Evolutionary conservation across 352 stramenopile species (phyloP).

Genomic region (Pythium dissotocum): DNA sequence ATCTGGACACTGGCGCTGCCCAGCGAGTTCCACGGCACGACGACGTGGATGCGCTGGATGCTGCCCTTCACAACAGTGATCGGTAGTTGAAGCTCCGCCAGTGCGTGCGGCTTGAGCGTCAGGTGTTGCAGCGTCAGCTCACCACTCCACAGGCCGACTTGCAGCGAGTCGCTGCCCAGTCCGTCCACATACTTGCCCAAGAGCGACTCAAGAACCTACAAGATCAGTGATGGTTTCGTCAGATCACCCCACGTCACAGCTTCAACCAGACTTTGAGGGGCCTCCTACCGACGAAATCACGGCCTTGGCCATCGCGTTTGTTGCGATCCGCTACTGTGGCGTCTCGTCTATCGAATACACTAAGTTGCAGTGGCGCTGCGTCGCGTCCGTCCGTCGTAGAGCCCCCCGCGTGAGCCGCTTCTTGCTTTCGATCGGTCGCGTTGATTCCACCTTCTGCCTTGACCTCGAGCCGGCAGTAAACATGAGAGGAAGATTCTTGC

Average conservation of each 20-base stretch:
- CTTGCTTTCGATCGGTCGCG: not conserved
- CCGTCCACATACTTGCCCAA: constrained; percentile 84
- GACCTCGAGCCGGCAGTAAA: not conserved
- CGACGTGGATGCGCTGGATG: constrained; percentile 64
- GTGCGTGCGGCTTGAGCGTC: constrained; percentile 73
- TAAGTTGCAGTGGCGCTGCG: not conserved
- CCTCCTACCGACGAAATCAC: constrained; percentile 64
- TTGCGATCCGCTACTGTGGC: not conserved
- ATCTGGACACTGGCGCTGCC: constrained; percentile 78
- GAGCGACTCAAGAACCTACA: constrained; percentile 76
- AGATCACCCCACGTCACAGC: not conserved
- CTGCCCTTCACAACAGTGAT: constrained; percentile 61
- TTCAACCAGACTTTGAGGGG: constrained; percentile 1
- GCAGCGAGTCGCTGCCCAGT: constrained; percentile 74
- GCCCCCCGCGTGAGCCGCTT: not conserved
- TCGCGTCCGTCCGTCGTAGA: not conserved
- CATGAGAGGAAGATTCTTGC: not conserved
- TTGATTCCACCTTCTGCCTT: not conserved
- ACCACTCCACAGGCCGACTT: constrained; percentile 83
- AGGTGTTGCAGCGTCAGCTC: constrained; percentile 74
- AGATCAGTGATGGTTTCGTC: not conserved
- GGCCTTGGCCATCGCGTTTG: constrained; percentile 56
- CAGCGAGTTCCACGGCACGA: constrained; percentile 87
- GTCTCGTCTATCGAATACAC: not conserved
- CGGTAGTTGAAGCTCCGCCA: constrained; percentile 75